Percentiles rank a stretch among this genome's conserved stretches.
Evolutionary conservation across 148 eudicot genomes (phyloP).

Genomic region (Rhododendron ferrugineum): DNA sequence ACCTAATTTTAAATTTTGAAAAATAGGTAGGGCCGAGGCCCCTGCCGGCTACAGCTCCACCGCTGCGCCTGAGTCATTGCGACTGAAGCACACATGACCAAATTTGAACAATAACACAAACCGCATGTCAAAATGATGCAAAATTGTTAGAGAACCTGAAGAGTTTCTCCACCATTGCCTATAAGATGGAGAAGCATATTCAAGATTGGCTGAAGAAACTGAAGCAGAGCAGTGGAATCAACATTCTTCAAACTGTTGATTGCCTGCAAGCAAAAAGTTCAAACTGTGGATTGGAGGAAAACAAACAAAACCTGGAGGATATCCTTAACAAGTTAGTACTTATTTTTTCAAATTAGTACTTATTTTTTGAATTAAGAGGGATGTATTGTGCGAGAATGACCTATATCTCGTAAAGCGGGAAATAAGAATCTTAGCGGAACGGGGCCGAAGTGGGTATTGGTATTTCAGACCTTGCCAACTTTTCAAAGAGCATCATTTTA

Average conservation of each 20-base stretch:
- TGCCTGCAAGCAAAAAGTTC: constrained; percentile 53
- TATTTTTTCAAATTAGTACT: too few species aligned
- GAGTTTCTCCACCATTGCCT: constrained; percentile 99
- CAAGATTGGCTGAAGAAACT: constrained; percentile 95
- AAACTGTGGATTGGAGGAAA: constrained; percentile 2
- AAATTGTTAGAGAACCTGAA: constrained; percentile 53
- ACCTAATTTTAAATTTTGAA: background rate
- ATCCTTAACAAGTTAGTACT: background rate
- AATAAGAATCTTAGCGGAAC: too few species aligned
- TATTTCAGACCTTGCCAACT: background rate
- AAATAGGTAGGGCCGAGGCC: background rate
- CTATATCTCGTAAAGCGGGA: too few species aligned
- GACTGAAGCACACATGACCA: background rate
- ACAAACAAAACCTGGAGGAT: background rate
- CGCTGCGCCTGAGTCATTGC: background rate
- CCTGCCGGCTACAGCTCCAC: background rate
- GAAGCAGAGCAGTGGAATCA: constrained; percentile 95
- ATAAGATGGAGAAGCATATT: constrained; percentile 99
- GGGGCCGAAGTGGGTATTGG: background rate
- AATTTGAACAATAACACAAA: background rate
- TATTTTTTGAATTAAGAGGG: too few species aligned
- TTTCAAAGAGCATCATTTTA: background rate
- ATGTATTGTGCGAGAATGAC: too few species aligned
- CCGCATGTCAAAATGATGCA: background rate
- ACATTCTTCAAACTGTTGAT: constrained; percentile 99